Base-by-base conservation (phyloP, 2,329 filamentous ascomycete genomes). In the Botrytis elliptica region DNA sequence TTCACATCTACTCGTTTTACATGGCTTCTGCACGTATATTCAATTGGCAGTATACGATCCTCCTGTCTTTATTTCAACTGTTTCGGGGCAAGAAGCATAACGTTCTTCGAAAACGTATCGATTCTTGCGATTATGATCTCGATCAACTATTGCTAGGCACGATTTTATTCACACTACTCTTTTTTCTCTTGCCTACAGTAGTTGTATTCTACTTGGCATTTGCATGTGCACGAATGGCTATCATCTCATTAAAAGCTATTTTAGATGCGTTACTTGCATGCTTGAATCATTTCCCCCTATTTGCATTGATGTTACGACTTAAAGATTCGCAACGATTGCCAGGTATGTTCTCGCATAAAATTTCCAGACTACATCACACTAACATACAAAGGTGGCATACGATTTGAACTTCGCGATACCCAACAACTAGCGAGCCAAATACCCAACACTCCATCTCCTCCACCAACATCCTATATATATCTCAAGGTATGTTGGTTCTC, bases 41-140 rank as follows among this genome's bases (percentile, higher is more conserved):
- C 83, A 94, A 98, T 84, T 99, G 96, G 96, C 96, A 99, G 83
- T 90, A 99, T 75, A 97, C 93, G 5, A 98, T 99, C 76, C 92
- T 99, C 77, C 91, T 95, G 77, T 98, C 95, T 18, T 90, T 99
- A n/a, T 99, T 99, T 83, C 97, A 99, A 82, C 90, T 99, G 16
- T 99, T 99, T 81, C 93, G 95, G 46, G 97, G 96, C 74, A 98
- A 98, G 85, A 99, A 99, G 83, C 92, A 97, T 81, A 99, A 99
- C 78, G 92, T 99, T 25, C 88, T 99, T 36, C 92, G 97, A 75
- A 97, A 98, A 81, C 94, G 96, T 83, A 98, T 99, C 79, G 96
- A 99, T 82, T 97, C 95, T 65, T 99, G 96, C 86, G 96, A 98
- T 84, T 99, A 99, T 84, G 96, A 98, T 81, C 88, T 99, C 38